A percentile compares a stretch with the other conserved stretches of the same genome.
Conservation (phyloP, 2,329 filamentous ascomycete species). For the Colletotrichum trifolii region DNA sequence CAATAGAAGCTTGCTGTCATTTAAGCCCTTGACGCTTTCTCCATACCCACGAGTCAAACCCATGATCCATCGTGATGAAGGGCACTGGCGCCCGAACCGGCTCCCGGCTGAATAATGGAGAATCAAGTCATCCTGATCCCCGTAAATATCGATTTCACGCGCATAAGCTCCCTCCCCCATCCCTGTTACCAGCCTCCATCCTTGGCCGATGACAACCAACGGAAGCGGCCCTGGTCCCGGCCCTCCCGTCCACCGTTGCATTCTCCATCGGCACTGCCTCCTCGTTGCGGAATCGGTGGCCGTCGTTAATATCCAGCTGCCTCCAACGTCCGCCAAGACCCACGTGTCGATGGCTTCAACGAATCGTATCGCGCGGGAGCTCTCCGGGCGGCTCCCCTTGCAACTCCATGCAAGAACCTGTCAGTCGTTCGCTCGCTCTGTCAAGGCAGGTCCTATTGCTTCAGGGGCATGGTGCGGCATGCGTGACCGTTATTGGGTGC, state of each 20-base stretch:
- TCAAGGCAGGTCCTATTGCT: conserved; percentile 7
- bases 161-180: conserved; percentile 2
- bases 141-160: background rate
- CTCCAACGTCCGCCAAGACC: conserved; percentile 9
- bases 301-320: background rate
- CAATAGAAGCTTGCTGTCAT: background rate
- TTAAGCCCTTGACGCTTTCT: conserved; percentile 2
- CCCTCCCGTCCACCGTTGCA: conserved; percentile 20
- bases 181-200: background rate
- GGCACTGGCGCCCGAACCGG: background rate
- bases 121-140: background rate
- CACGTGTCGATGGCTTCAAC: conserved; percentile 23
- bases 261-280: conserved; percentile 25
- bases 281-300: conserved; percentile 14
- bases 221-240: conserved; percentile 17
- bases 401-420: background rate
- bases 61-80: background rate
- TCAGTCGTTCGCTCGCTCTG: conserved; percentile 8
- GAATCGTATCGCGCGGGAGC: background rate
- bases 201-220: background rate
- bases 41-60: conserved; percentile 12
- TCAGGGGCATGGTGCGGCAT: conserved; percentile 9
- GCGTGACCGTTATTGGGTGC: conserved; percentile 13
- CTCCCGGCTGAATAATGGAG: background rate
- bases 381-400: background rate